Conservation (phyloP, 2,329 filamentous ascomycete species). For the Fonsecaea erecta region DNA sequence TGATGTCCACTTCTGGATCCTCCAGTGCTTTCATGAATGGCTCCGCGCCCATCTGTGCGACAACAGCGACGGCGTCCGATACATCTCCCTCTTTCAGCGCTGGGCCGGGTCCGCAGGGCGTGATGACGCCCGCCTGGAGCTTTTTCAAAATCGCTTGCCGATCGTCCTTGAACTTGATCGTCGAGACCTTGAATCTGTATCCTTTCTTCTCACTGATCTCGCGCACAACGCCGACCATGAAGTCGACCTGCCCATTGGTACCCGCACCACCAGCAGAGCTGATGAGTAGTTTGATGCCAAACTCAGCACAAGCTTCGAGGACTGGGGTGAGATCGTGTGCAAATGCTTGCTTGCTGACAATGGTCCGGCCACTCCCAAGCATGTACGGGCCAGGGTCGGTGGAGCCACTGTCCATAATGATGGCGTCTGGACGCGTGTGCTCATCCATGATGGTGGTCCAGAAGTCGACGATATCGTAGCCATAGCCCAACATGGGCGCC, state of each 20-base stretch:
- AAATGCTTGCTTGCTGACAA: conserved; percentile 1
- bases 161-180: conserved; percentile 2
- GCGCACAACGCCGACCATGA: not conserved
- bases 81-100: conserved; percentile 47
- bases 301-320: not conserved
- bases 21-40: conserved; percentile 42
- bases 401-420: conserved; percentile 9
- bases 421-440: conserved; percentile 4
- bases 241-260: not conserved
- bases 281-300: not conserved
- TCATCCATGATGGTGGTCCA: conserved; percentile 12
- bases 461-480: conserved; percentile 10
- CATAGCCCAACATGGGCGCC: conserved; percentile 14
- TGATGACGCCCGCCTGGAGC: not conserved
- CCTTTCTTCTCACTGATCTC: not conserved
- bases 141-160: not conserved
- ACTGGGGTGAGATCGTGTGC: not conserved
- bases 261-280: conserved; percentile 1
- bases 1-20: conserved; percentile 51
- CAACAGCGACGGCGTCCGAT: conserved; percentile 45
- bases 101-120: conserved; percentile 45
- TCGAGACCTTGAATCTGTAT: not conserved
- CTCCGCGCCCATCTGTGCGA: conserved; percentile 55
- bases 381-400: conserved; percentile 8
- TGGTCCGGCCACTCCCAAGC: conserved; percentile 4